phyloP scores from a whole-genome alignment of 2,329 filamentous ascomycete genomes.

The Aspergillus phoenicis region DNA sequence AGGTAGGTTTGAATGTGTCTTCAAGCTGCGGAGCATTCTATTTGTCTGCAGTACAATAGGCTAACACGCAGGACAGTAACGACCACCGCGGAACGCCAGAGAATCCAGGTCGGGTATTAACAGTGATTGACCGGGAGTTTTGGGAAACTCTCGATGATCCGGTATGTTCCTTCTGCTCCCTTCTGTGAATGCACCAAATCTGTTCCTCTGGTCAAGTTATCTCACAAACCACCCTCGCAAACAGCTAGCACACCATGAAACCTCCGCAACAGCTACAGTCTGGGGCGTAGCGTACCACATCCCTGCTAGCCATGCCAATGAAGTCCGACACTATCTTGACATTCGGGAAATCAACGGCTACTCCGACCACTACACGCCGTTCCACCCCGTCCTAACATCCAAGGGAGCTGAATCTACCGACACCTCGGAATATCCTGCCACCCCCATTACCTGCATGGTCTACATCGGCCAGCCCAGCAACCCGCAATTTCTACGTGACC shows the following conservation, averaged over 20 bases:
- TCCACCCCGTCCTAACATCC: constrained; percentile 61
- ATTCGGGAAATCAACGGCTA: constrained; percentile 98
- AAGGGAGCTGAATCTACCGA: constrained; percentile 6
- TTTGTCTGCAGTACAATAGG: constrained; percentile 6
- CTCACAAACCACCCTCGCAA: neutral
- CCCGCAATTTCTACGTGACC: constrained; percentile 73
- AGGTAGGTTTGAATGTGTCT: constrained; percentile 27
- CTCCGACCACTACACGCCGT: constrained; percentile 85
- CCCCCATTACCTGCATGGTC: constrained; percentile 65
- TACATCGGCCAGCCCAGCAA: constrained; percentile 96
- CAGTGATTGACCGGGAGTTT: constrained; percentile 79
- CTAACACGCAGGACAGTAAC: constrained; percentile 59
- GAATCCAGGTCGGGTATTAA: constrained; percentile 87
- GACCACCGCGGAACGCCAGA: constrained; percentile 92
- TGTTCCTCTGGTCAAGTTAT: neutral
- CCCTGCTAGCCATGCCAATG: constrained; percentile 67
- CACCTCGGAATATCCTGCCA: neutral
- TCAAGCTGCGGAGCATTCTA: constrained; percentile 11
- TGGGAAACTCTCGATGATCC: constrained; percentile 76
- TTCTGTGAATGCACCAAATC: too few relatives aligned
- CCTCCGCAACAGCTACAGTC: constrained; percentile 56
- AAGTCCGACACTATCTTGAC: constrained; percentile 88
- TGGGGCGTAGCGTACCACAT: constrained; percentile 96
- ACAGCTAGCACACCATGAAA: constrained; percentile 40
- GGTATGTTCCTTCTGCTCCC: constrained; percentile 38